Percentiles rank a stretch among this genome's conserved stretches.
phyloP scores from a whole-genome alignment of 2,329 filamentous ascomycete genomes.

The Lachnellula arida region DNA sequence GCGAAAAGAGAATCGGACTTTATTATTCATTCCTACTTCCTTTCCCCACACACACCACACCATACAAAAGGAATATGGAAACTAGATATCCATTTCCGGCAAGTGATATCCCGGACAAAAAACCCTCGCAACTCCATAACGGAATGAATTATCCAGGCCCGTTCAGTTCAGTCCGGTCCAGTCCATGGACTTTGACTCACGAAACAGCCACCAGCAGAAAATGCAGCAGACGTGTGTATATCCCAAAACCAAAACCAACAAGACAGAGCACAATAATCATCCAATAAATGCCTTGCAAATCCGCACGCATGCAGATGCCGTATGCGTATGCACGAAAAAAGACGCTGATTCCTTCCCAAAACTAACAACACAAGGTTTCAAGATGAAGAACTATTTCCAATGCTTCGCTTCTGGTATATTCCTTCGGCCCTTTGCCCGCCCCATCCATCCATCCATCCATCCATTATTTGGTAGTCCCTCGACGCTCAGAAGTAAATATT shows the following conservation, averaged over 20 bases:
- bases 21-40: too few relatives aligned
- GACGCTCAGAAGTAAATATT: neutral
- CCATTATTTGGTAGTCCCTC: neutral
- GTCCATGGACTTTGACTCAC: neutral
- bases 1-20: too few relatives aligned
- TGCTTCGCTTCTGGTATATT: neutral
- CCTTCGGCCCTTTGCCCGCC: neutral
- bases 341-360: neutral
- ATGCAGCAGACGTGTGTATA: slow-evolving; percentile 24
- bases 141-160: neutral
- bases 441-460: neutral
- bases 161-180: neutral
- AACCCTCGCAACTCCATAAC: slow-evolving; percentile 1
- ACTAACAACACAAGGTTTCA: slow-evolving; percentile 8
- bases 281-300: slow-evolving; percentile 18
- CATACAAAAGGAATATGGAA: neutral
- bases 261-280: slow-evolving; percentile 10
- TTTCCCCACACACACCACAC: neutral
- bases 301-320: slow-evolving; percentile 15
- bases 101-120: neutral
- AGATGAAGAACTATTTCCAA: slow-evolving; percentile 4
- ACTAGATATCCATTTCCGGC: neutral
- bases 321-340: slow-evolving; percentile 21
- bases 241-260: slow-evolving; percentile 5
- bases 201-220: slow-evolving; percentile 19